Percentiles rank a stretch among this genome's conserved stretches.
phyloP scores from a whole-genome alignment of 805 yeast genomes.

The Zygoascus biomembranicola region DNA sequence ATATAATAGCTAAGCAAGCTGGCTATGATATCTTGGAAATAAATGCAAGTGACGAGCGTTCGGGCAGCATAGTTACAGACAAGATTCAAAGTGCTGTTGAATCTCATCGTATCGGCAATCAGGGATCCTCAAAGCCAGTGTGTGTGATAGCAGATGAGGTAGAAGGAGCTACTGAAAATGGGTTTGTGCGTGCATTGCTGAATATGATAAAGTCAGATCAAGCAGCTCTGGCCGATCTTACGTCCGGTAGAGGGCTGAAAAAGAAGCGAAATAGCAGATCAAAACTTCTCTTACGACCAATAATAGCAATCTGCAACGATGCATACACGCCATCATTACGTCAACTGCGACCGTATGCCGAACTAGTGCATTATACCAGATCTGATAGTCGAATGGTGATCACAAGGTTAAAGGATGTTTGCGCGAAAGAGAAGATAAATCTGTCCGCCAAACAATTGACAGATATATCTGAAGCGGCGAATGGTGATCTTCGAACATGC shows the following conservation, averaged over 20 bases:
- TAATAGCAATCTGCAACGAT: conserved; percentile 88
- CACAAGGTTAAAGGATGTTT: conserved; percentile 43
- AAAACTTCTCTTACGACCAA: conserved; percentile 62
- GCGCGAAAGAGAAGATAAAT: conserved; percentile 44
- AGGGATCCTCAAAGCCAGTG: conserved; percentile 48
- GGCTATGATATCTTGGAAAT: conserved; percentile 77
- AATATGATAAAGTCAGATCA: conserved; percentile 55
- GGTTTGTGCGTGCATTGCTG: conserved; percentile 45
- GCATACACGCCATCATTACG: conserved; percentile 69
- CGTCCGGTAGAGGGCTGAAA: conserved; percentile 21
- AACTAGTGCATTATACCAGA: conserved; percentile 56
- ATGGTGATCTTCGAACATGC: conserved; percentile 81
- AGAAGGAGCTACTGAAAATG: conserved; percentile 64
- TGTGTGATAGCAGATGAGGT: conserved; percentile 85
- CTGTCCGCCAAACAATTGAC: conserved; percentile 45
- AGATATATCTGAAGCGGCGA: conserved; percentile 60
- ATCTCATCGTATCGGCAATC: conserved; percentile 42
- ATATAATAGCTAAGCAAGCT: conserved; percentile 70
- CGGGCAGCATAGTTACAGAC: conserved; percentile 47
- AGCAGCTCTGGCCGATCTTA: conserved; percentile 35
- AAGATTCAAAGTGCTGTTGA: conserved; percentile 56
- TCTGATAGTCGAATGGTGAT: conserved; percentile 43
- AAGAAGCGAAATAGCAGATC: conserved; percentile 28
- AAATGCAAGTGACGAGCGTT: conserved; percentile 77
- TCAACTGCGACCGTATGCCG: conserved; percentile 63